A percentile compares a stretch with the other conserved stretches of the same genome.
Evolutionary conservation across 352 stramenopile genomes (phyloP).

Genomic region (Phytophthora foliorum): DNA sequence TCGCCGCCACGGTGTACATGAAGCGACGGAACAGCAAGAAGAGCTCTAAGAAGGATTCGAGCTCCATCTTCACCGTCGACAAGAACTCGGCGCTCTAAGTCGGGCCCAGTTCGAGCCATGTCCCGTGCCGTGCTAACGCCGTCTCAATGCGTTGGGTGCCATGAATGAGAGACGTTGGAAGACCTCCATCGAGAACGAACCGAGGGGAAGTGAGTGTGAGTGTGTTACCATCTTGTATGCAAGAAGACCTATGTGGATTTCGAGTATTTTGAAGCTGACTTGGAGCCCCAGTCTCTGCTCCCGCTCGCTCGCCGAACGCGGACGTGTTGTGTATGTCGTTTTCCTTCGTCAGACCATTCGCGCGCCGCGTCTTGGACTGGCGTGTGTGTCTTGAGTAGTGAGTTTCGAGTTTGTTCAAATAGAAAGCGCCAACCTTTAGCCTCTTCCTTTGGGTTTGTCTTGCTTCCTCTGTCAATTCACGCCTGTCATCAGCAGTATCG

Average conservation of each 20-base stretch:
- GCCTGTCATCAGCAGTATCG: conserved; percentile 10
- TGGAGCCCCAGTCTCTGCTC: conserved; percentile 32
- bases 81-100: conserved; percentile 81
- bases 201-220: conserved; percentile 44
- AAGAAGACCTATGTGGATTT: conserved; percentile 46
- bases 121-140: conserved; percentile 37
- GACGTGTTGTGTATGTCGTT: conserved; percentile 40
- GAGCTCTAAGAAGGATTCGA: conserved; percentile 45
- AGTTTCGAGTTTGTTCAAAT: conserved; percentile 52
- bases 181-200: conserved; percentile 36
- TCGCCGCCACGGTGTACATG: conserved; percentile 67
- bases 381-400: conserved; percentile 39
- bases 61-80: conserved; percentile 83
- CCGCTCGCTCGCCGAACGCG: conserved; percentile 33
- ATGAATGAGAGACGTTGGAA: conserved; percentile 48
- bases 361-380: conserved; percentile 32
- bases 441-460: conserved; percentile 25
- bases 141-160: conserved; percentile 42
- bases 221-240: conserved; percentile 43
- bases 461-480: too few species aligned
- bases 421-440: conserved; percentile 39
- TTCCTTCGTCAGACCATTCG: conserved; percentile 32
- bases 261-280: conserved; percentile 47
- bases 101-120: conserved; percentile 17
- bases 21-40: conserved; percentile 71